Conservation (phyloP, 2,329 filamentous ascomycete species). For the Leptographium procerum region DNA sequence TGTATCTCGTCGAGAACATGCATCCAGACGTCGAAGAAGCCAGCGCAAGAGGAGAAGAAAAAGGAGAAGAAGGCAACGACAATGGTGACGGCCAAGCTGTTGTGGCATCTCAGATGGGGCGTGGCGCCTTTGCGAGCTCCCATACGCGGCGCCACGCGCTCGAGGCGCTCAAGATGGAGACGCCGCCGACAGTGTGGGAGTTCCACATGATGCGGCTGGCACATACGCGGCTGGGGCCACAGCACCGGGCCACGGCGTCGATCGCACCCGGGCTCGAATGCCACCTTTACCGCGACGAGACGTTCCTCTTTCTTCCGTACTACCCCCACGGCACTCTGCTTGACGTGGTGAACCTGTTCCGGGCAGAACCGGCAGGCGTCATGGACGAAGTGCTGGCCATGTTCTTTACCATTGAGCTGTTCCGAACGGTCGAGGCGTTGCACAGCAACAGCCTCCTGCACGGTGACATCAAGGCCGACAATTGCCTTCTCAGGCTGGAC, state of each 20-base stretch:
- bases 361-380: conserved; percentile 56
- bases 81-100: conserved; percentile 28
- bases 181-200: conserved; percentile 82
- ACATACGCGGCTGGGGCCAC: conserved; percentile 61
- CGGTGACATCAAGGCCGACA: conserved; percentile 91
- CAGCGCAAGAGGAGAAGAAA: too few species aligned
- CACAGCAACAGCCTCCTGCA: conserved; percentile 74
- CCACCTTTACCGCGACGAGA: conserved; percentile 84
- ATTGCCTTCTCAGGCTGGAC: conserved; percentile 81
- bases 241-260: conserved; percentile 61
- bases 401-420: conserved; percentile 88
- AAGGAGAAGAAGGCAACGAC: conserved; percentile 31
- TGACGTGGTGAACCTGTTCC: conserved; percentile 84
- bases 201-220: conserved; percentile 89
- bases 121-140: conserved; percentile 44
- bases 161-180: conserved; percentile 92
- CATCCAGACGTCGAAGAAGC: conserved; percentile 27
- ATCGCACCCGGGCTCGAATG: conserved; percentile 79
- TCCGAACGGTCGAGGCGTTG: conserved; percentile 80
- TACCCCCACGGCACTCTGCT: conserved; percentile 83
- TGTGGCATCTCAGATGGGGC: conserved; percentile 40
- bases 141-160: conserved; percentile 43
- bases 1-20: conserved; percentile 80
- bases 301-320: conserved; percentile 79
- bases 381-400: conserved; percentile 89